phyloP scores from a whole-genome alignment of 1,284 basidiomycete species.

The Cryptococcus jaspeensis region DNA sequence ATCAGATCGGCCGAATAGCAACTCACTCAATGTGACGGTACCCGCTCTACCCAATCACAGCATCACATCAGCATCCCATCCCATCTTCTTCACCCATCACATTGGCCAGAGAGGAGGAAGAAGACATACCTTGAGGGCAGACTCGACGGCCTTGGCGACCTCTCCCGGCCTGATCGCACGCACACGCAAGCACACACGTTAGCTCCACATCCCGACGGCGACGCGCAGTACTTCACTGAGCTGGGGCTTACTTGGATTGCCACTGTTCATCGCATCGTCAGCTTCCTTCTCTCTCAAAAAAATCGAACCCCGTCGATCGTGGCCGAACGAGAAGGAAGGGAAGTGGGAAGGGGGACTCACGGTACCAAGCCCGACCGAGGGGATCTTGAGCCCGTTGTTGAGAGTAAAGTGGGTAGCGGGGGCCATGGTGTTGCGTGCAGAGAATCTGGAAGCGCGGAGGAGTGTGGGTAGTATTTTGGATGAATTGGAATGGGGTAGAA shows the following conservation, averaged over 20 bases:
- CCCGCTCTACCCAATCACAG: constrained; percentile 48
- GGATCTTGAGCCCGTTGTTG: constrained; percentile 49
- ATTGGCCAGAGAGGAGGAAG: too few relatives aligned
- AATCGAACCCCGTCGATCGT: not conserved
- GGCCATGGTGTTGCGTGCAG: constrained; percentile 22
- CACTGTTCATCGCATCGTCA: too few relatives aligned
- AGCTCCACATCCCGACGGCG: not conserved
- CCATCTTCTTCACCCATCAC: not conserved
- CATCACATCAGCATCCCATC: not conserved
- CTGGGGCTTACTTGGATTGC: constrained; percentile 40
- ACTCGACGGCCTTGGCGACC: constrained; percentile 51
- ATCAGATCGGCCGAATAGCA: constrained; percentile 28
- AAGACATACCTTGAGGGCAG: constrained; percentile 41
- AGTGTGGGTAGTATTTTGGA: constrained; percentile 3
- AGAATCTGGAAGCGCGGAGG: constrained; percentile 5
- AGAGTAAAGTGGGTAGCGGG: constrained; percentile 43
- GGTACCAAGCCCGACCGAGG: constrained; percentile 54
- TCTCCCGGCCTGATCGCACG: constrained; percentile 43
- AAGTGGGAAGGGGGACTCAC: constrained; percentile 42
- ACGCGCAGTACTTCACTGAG: not conserved
- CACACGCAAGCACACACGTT: not conserved
- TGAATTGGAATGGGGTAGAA: not conserved
- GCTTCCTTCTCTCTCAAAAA: too few relatives aligned
- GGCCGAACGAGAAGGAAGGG: not conserved
- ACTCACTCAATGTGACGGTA: constrained; percentile 77